These are phyloP conservation scores for Yamagishiella unicocca DNA, from an alignment of 139 green algal genomes.

Conservation along the genomic window DNA sequence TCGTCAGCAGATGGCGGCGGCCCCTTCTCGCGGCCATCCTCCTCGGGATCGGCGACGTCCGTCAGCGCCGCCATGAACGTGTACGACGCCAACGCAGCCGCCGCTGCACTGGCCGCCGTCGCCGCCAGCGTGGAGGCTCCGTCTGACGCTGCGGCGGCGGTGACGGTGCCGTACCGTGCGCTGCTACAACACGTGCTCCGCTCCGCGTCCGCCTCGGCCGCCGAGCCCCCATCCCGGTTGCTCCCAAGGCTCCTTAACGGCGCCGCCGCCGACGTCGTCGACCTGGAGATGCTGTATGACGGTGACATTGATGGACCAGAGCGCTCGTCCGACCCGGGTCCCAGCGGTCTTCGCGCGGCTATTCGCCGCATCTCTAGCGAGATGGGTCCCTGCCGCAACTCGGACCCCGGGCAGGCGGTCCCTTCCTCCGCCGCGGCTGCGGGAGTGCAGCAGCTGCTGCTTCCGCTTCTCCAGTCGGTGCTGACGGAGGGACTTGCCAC, in stretches of 20 bases:
- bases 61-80: not conserved
- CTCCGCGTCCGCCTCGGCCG: conserved; percentile 6
- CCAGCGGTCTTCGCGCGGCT: conserved; percentile 4
- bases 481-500: conserved; percentile 24
- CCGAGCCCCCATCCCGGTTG: not conserved
- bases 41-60: not conserved
- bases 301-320: not conserved
- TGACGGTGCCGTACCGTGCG: conserved; percentile 2
- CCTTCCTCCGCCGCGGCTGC: not conserved
- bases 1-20: not conserved
- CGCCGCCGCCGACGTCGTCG: not conserved
- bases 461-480: conserved; percentile 39
- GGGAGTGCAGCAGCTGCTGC: not conserved
- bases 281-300: not conserved
- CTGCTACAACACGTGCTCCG: conserved; percentile 38
- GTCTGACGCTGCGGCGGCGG: not conserved
- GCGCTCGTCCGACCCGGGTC: conserved; percentile 11
- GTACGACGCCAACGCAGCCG: not conserved
- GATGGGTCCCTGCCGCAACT: not conserved
- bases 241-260: not conserved
- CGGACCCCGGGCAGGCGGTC: conserved; percentile 1
- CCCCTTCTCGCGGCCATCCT: not conserved
- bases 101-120: conserved; percentile 3
- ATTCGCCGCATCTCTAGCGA: conserved; percentile 15
- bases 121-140: not conserved